These are phyloP conservation scores for Xylaria flabelliformis DNA, from an alignment of 495 filamentous ascomycete species.

Conservation along the genomic window DNA sequence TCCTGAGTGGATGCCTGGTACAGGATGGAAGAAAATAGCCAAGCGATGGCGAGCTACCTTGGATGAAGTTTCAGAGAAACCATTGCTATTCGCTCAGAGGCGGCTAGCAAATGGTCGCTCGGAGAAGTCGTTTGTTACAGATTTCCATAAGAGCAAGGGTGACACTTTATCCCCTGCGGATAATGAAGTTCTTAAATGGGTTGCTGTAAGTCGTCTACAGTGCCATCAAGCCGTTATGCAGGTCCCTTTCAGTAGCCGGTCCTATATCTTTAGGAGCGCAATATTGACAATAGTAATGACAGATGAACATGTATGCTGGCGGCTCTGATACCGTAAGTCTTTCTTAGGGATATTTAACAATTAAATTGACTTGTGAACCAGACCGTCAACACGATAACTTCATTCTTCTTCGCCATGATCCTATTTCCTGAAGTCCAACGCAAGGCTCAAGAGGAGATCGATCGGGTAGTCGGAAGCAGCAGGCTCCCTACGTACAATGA, in stretches of 20 bases:
- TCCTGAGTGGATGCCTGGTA: slow-evolving; percentile 55
- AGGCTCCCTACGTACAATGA: slow-evolving; percentile 40
- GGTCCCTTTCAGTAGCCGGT: background rate
- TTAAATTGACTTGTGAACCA: background rate
- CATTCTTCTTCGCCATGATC: slow-evolving; percentile 36
- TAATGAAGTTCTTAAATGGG: slow-evolving; percentile 40
- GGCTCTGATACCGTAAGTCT: slow-evolving; percentile 48
- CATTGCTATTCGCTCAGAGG: slow-evolving; percentile 50
- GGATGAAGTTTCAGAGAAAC: slow-evolving; percentile 34
- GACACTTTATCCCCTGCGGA: slow-evolving; percentile 37
- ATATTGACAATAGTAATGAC: background rate
- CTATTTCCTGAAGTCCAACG: slow-evolving; percentile 39
- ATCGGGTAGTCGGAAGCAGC: slow-evolving; percentile 35
- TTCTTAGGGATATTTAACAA: background rate
- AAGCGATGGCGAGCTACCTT: slow-evolving; percentile 33
- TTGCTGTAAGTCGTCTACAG: slow-evolving; percentile 35
- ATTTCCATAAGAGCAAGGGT: slow-evolving; percentile 32
- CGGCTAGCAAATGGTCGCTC: slow-evolving; percentile 40
- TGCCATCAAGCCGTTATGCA: background rate
- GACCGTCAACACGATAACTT: slow-evolving; percentile 27
- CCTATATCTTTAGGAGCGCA: background rate
- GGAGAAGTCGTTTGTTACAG: slow-evolving; percentile 43
- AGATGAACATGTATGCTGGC: slow-evolving; percentile 46
- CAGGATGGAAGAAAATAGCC: slow-evolving; percentile 48
- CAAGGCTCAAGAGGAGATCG: slow-evolving; percentile 41